A percentile compares a stretch with the other conserved stretches of the same genome.
These are phyloP conservation scores for Grigorovia yakushimaensis DNA, from an alignment of 805 yeast genomes.

Conservation along the genomic window DNA sequence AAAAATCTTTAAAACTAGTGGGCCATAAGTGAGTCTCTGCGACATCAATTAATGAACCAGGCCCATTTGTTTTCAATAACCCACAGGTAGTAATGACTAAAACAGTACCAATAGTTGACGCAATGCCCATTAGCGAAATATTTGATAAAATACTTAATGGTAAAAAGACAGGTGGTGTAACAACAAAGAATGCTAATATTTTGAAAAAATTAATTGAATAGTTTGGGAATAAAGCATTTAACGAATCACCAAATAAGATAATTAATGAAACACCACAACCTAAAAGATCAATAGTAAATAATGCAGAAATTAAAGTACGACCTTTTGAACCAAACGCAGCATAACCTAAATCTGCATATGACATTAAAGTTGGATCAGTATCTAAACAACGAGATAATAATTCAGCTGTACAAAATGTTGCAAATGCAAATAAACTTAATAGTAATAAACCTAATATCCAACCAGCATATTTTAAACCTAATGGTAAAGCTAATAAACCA, in stretches of 20 bases:
- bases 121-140: constrained; percentile 59
- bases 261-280: constrained; percentile 78
- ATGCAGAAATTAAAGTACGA: constrained; percentile 57
- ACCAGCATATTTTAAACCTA: constrained; percentile 60
- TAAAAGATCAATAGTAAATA: constrained; percentile 67
- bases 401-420: constrained; percentile 71
- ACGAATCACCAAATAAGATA: constrained; percentile 77
- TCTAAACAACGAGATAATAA: constrained; percentile 67
- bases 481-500: constrained; percentile 64
- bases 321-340: constrained; percentile 78
- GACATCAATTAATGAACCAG: constrained; percentile 63
- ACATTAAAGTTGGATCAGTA: constrained; percentile 68
- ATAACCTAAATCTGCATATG: constrained; percentile 82
- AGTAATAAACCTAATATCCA: constrained; percentile 58
- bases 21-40: constrained; percentile 68
- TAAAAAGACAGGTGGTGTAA: constrained; percentile 74
- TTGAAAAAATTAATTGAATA: constrained; percentile 50
- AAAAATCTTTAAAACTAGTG: constrained; percentile 36
- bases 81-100: constrained; percentile 54
- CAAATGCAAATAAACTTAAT: constrained; percentile 48
- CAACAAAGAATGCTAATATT: constrained; percentile 52
- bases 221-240: constrained; percentile 54
- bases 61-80: constrained; percentile 43
- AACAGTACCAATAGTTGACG: constrained; percentile 60
- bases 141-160: constrained; percentile 68